Evolutionary conservation across 2,329 filamentous ascomycete species (phyloP).

Genomic region (Dactylellina cionopaga): DNA sequence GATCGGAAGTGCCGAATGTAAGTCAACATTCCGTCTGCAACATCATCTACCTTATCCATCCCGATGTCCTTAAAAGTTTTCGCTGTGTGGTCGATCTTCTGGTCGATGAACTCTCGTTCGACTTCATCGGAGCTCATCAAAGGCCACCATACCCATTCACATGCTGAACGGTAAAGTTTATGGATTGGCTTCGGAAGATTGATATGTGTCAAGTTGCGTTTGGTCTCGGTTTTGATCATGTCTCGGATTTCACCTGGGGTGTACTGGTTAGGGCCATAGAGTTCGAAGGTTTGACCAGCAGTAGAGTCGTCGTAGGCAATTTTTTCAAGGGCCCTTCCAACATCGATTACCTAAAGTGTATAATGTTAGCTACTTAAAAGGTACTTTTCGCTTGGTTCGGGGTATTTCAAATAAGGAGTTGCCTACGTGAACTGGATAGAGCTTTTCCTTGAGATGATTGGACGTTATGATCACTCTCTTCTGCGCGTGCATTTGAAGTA

Average conservation of each 20-base stretch:
- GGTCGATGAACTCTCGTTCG: slow-evolving; percentile 91
- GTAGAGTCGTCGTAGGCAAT: slow-evolving; percentile 94
- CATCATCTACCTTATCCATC: slow-evolving; percentile 82
- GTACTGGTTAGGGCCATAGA: slow-evolving; percentile 94
- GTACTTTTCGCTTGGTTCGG: not conserved
- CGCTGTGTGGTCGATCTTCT: slow-evolving; percentile 85
- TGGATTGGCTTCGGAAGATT: slow-evolving; percentile 85
- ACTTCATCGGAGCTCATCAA: slow-evolving; percentile 83
- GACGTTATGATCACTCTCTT: slow-evolving; percentile 84
- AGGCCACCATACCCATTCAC: slow-evolving; percentile 91
- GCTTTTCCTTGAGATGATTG: slow-evolving; percentile 92
- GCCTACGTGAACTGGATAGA: slow-evolving; percentile 86
- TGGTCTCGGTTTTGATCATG: slow-evolving; percentile 89
- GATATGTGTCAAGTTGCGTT: slow-evolving; percentile 87
- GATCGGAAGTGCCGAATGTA: slow-evolving; percentile 79
- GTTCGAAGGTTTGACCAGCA: slow-evolving; percentile 88
- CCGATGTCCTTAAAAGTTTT: slow-evolving; percentile 96
- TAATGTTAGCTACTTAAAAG: slow-evolving; percentile 44
- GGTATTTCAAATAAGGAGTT: not conserved
- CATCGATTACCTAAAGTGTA: slow-evolving; percentile 78
- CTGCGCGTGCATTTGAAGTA: slow-evolving; percentile 85
- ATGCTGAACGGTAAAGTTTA: slow-evolving; percentile 76
- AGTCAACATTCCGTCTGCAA: slow-evolving; percentile 87
- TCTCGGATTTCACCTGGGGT: slow-evolving; percentile 85
- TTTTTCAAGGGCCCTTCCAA: slow-evolving; percentile 84